Conservation (phyloP, 495 filamentous ascomycete species). For the Pyrenula massariospora region DNA sequence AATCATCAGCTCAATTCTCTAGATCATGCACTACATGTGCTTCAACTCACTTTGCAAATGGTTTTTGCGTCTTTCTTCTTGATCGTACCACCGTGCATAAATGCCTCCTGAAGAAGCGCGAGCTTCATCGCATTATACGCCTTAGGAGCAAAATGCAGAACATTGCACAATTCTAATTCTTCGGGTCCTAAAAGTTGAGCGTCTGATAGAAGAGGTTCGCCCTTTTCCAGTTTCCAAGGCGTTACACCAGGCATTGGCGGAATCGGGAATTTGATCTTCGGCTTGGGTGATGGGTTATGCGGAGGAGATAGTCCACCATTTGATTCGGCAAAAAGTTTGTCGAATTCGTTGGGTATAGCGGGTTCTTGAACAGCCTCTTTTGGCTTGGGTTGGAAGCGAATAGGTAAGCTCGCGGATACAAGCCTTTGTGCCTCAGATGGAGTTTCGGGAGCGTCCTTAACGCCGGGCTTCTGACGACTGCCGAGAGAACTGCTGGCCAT, state of each 20-base stretch:
- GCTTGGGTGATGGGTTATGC: slow-evolving; percentile 17
- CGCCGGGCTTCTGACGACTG: slow-evolving; percentile 26
- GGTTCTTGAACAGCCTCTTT: slow-evolving; percentile 21
- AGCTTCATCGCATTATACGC: slow-evolving; percentile 93
- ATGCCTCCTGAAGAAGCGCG: slow-evolving; percentile 70
- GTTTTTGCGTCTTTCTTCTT: slow-evolving; percentile 85
- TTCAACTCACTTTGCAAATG: slow-evolving; percentile 44
- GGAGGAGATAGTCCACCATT: slow-evolving; percentile 28
- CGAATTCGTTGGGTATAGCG: slow-evolving; percentile 27
- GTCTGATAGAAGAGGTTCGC: slow-evolving; percentile 57
- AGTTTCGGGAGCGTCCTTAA: slow-evolving; percentile 53
- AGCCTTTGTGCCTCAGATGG: slow-evolving; percentile 60
- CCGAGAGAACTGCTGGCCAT: slow-evolving; percentile 42
- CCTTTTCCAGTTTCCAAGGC: slow-evolving; percentile 58
- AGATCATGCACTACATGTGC: not conserved
- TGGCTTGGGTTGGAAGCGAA: slow-evolving; percentile 37
- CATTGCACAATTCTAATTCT: slow-evolving; percentile 74
- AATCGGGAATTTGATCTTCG: slow-evolving; percentile 33
- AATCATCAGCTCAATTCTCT: slow-evolving; percentile 5
- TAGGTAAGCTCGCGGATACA: slow-evolving; percentile 63
- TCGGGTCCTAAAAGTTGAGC: slow-evolving; percentile 76
- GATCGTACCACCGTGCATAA: slow-evolving; percentile 72
- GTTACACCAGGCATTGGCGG: slow-evolving; percentile 41
- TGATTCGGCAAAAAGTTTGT: slow-evolving; percentile 25
- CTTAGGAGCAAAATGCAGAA: slow-evolving; percentile 75